Conservation (phyloP, 1,284 basidiomycete species). For the Moesziomyces parantarcticus region DNA sequence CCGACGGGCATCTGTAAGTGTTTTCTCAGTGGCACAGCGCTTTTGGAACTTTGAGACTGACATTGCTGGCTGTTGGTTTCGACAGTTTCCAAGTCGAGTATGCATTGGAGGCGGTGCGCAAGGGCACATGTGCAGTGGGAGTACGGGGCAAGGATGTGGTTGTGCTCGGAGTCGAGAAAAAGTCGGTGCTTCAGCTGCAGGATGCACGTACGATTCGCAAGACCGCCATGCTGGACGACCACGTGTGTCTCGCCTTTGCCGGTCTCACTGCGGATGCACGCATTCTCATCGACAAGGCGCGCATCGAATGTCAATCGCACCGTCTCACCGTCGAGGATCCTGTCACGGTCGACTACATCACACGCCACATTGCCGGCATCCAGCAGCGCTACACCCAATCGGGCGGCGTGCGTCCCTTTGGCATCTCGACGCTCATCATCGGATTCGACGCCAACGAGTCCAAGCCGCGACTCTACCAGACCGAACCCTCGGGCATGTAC, state of each 20-base stretch:
- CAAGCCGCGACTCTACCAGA: slow-evolving; percentile 90
- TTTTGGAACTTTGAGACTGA: too few relatives aligned
- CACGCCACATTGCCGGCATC: slow-evolving; percentile 94
- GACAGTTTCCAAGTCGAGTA: slow-evolving; percentile 88
- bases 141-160: slow-evolving; percentile 94
- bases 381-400: slow-evolving; percentile 99
- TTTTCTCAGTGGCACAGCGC: too few relatives aligned
- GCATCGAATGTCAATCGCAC: slow-evolving; percentile 97
- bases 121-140: slow-evolving; percentile 97
- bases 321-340: slow-evolving; percentile 97
- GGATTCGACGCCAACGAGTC: slow-evolving; percentile 95
- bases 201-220: slow-evolving; percentile 97
- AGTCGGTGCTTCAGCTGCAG: slow-evolving; percentile 94
- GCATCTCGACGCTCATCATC: slow-evolving; percentile 94
- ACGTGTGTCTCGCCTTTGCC: slow-evolving; percentile 96
- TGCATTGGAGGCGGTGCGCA: slow-evolving; percentile 93
- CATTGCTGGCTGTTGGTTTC: too few relatives aligned
- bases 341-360: slow-evolving; percentile 97
- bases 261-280: slow-evolving; percentile 97
- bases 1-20: slow-evolving; percentile 82
- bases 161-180: slow-evolving; percentile 98
- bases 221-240: slow-evolving; percentile 98
- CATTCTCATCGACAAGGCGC: slow-evolving; percentile 96
- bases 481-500: slow-evolving; percentile 95
- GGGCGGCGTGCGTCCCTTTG: slow-evolving; percentile 97